Conservation (phyloP, 106 monocot genomes). For the Xerophyta viscosa region DNA sequence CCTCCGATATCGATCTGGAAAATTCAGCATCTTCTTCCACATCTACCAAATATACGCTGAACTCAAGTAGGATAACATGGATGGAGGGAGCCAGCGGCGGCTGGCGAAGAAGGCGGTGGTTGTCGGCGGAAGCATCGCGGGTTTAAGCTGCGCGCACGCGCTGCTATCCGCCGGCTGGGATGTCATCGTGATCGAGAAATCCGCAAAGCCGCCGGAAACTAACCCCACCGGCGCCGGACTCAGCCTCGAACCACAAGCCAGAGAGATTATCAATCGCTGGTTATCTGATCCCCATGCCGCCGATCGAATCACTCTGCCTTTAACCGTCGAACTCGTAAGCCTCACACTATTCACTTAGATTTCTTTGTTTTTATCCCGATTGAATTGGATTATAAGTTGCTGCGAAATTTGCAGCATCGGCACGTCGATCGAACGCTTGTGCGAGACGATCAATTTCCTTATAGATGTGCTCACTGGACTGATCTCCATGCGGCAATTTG, state of each 20-base stretch:
- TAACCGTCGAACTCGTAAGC: conserved; percentile 19
- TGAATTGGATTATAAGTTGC: neutral
- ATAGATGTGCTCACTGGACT: conserved; percentile 64
- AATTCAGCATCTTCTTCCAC: too few species aligned
- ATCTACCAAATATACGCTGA: too few species aligned
- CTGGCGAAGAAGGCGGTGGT: conserved; percentile 17
- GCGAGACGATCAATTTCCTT: conserved; percentile 46
- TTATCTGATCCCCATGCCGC: conserved; percentile 15
- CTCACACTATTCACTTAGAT: neutral
- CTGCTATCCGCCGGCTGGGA: conserved; percentile 40
- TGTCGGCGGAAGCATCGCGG: conserved; percentile 70
- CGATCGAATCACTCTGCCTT: conserved; percentile 11
- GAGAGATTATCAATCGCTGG: conserved; percentile 39
- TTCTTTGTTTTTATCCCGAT: neutral
- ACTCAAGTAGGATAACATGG: too few species aligned
- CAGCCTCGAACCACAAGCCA: conserved; percentile 49
- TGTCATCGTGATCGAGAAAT: conserved; percentile 39
- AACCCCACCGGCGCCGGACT: conserved; percentile 53
- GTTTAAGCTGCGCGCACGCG: conserved; percentile 47
- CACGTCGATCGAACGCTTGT: conserved; percentile 25
- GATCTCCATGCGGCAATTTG: conserved; percentile 45
- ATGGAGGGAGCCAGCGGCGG: neutral
- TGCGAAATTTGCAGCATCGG: neutral
- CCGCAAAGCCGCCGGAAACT: conserved; percentile 18
- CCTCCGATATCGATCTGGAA: too few species aligned